These are phyloP conservation scores for Tetracladium setigerum DNA, from an alignment of 495 filamentous ascomycete species.

Conservation along the genomic window DNA sequence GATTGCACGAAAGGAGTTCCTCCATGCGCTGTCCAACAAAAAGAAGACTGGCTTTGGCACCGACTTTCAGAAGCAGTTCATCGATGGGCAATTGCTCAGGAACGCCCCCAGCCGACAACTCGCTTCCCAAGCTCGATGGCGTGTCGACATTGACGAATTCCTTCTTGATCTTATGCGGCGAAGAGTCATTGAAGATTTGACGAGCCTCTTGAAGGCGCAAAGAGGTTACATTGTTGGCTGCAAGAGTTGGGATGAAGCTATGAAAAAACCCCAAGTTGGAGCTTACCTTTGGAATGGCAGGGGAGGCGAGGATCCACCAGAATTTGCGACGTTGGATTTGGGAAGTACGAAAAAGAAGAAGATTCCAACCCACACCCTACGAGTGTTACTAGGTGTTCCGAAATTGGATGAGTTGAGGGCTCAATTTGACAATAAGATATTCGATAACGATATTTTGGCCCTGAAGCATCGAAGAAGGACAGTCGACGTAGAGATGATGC, in stretches of 20 bases:
- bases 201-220: slow-evolving; percentile 16
- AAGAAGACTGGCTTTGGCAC: neutral
- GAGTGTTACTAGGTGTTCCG: slow-evolving; percentile 12
- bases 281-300: slow-evolving; percentile 14
- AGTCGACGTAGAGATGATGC: slow-evolving; percentile 40
- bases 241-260: slow-evolving; percentile 28
- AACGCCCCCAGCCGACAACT: no score
- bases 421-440: slow-evolving; percentile 18
- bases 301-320: slow-evolving; percentile 3
- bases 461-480: slow-evolving; percentile 37
- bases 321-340: slow-evolving; percentile 16
- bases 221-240: slow-evolving; percentile 21
- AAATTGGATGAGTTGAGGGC: slow-evolving; percentile 12
- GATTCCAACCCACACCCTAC: slow-evolving; percentile 18
- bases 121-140: slow-evolving; percentile 36
- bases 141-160: slow-evolving; percentile 59
- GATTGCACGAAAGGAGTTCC: neutral
- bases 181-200: slow-evolving; percentile 34
- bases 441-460: slow-evolving; percentile 36
- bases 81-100: no score
- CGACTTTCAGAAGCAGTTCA: neutral
- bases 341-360: neutral
- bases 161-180: slow-evolving; percentile 45
- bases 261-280: slow-evolving; percentile 4
- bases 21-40: neutral